These are phyloP conservation scores for Helichrysum umbraculigerum DNA, from an alignment of 129 eudicot species.

Conservation along the genomic window DNA sequence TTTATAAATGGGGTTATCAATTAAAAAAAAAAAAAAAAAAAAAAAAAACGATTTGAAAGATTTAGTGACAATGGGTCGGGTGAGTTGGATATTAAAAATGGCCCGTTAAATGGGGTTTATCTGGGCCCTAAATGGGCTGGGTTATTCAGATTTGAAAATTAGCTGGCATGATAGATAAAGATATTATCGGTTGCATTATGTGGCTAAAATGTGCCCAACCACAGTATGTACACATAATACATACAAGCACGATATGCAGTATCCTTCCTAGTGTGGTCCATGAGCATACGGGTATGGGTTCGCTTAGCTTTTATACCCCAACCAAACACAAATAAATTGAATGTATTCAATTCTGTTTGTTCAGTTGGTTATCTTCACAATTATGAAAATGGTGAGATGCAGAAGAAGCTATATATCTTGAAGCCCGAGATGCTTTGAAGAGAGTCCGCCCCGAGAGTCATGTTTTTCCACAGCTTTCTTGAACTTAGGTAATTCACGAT, in stretches of 20 bases:
- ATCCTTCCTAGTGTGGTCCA: constrained; percentile 33
- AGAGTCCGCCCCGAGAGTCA: constrained; percentile 35
- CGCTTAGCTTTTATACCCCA: constrained; percentile 7
- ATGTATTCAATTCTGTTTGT: constrained; percentile 5
- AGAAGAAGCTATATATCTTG: background rate
- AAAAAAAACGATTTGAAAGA: too few relatives aligned
- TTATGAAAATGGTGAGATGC: constrained; percentile 2
- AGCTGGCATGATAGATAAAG: background rate
- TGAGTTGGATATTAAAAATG: too few relatives aligned
- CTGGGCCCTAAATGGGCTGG: background rate
- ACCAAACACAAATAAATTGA: background rate
- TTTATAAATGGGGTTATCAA: too few relatives aligned
- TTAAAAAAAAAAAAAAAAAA: too few relatives aligned
- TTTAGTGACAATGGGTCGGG: too few relatives aligned
- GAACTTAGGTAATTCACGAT: constrained; percentile 51
- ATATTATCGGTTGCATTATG: background rate
- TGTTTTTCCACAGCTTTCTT: constrained; percentile 95
- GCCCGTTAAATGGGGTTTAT: too few relatives aligned
- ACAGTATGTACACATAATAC: background rate
- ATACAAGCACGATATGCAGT: background rate
- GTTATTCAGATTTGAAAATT: background rate
- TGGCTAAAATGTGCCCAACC: constrained; percentile 22
- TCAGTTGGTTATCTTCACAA: constrained; percentile 13
- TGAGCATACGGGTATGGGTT: constrained; percentile 26
- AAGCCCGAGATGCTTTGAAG: constrained; percentile 6